Base-by-base conservation (phyloP, 345 rosid genomes). In the Eutrema heterophyllum region DNA sequence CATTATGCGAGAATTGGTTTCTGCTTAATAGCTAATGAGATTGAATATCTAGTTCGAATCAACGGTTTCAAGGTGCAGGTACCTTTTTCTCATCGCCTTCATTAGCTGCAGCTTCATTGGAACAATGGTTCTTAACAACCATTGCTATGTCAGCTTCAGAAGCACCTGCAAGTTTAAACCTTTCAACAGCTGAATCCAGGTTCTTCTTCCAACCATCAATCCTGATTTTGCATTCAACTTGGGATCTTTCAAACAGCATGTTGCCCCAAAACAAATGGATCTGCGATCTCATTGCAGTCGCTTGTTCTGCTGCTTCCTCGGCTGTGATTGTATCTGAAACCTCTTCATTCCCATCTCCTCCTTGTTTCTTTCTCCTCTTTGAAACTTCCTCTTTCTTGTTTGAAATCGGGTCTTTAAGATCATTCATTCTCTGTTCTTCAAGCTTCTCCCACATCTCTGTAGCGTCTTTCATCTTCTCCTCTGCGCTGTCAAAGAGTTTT, bases 191-290 rank as follows among this genome's bases (percentile, higher is more conserved):
- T 18, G 88, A 77, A 60, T 88, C 97, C 1, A 95, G 86, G 65
- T 87, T 86, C 48, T 85, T 81, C 74, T 90, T 84, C 97, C 97
- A 95, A 61, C 93, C 89, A 49, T 54, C 79, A 70, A 82, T 57
- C 36, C 91, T 89, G 46, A 95, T 71, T 78, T 92, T 95, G 89
- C 94, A 85, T 81, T 90, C 99, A n/a, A 92, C 94, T 80, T 92
- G 99, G 14, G 99, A 95, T 78, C 97, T 85, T 78, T 95, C 99
- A 61, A 92, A 92, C 26, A 92, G 83, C 96, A 95, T 84, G 76
- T 95, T 95, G 6, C 99, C 99, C 99, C 99, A 95, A 78, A 95
- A 95, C 18, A 95, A 88, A 82, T 95, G 99, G 74, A 95, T 95
- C 83, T 95, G 99, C 12, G 97, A 95, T 82, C 93, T 92, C 97